Percentiles rank a stretch among this genome's conserved stretches.
Evolutionary conservation across 2,329 filamentous ascomycete genomes (phyloP).

Genomic region (Aureobasidium pullulans): DNA sequence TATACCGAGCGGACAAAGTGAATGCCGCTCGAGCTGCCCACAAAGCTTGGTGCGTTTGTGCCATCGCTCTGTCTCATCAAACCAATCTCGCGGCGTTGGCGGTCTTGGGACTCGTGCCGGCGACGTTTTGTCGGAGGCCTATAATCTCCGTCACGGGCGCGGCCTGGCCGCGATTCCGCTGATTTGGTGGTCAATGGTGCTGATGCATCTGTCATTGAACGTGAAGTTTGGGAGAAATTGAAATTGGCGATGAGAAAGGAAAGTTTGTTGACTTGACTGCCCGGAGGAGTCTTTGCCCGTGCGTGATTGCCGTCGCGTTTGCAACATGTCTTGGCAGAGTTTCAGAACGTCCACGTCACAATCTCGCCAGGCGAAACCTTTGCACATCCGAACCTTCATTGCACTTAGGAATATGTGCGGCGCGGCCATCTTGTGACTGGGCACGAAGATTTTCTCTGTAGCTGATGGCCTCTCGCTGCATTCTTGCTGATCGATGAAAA

Average conservation of each 20-base stretch:
- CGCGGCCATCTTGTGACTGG: no score
- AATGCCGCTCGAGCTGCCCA: conserved; percentile 53
- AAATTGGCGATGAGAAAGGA: not conserved
- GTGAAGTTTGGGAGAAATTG: not conserved
- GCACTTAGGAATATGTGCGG: no score
- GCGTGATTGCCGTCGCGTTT: not conserved
- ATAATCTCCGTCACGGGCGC: not conserved
- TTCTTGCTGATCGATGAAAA: no score
- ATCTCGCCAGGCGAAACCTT: no score
- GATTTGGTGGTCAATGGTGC: not conserved
- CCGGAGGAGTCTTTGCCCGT: not conserved
- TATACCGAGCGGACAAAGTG: conserved; percentile 52
- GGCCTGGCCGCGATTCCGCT: accelerated
- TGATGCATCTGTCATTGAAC: not conserved
- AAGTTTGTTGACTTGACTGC: not conserved
- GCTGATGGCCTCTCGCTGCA: no score
- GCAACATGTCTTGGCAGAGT: not conserved
- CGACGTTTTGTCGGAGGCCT: not conserved
- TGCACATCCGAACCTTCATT: no score
- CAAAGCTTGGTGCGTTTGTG: conserved; percentile 45
- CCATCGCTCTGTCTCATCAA: conserved; percentile 46
- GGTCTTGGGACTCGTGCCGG: not conserved
- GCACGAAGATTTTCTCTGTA: no score
- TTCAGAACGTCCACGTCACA: no score
- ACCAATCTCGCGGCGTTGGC: conserved; percentile 35